A percentile compares a stretch with the other conserved stretches of the same genome.
Evolutionary conservation across 176 grass and related monocot species (phyloP).

Genomic region (Pontederia paniculata): DNA sequence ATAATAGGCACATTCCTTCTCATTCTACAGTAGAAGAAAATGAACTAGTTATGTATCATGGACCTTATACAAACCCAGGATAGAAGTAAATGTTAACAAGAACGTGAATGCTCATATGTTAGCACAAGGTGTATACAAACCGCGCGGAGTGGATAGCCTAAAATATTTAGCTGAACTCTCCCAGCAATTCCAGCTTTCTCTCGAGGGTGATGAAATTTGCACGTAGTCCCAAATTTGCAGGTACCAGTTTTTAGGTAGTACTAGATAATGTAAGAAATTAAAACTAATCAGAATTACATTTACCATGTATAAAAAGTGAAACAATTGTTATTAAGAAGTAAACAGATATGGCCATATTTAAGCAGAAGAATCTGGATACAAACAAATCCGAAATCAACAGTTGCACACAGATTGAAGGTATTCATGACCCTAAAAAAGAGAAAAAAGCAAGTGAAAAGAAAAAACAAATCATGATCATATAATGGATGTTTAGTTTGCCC

Average conservation of each 20-base stretch:
- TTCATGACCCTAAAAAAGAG: no score
- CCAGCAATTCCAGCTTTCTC: conserved; percentile 86
- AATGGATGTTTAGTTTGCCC: no score
- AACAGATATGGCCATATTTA: no score
- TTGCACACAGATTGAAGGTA: no score
- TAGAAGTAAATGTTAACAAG: background rate
- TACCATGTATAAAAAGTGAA: conserved; percentile 10
- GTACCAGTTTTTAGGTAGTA: conserved; percentile 91
- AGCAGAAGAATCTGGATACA: no score
- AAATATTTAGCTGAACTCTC: conserved; percentile 58
- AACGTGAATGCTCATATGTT: background rate
- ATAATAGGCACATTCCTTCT: conserved; percentile 93
- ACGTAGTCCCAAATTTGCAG: conserved; percentile 98
- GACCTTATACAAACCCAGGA: conserved; percentile 1
- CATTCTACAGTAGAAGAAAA: conserved; percentile 56
- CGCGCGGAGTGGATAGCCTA: conserved; percentile 86
- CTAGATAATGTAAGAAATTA: conserved; percentile 23
- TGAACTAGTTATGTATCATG: background rate
- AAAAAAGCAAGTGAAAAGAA: no score
- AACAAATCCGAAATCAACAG: no score
- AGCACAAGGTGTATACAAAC: conserved; percentile 37
- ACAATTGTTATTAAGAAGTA: background rate
- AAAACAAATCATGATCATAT: no score
- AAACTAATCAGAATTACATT: background rate
- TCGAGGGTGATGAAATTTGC: conserved; percentile 96